Base-by-base conservation (phyloP, 2,329 filamentous ascomycete species). In the Fusarium nodosum region DNA sequence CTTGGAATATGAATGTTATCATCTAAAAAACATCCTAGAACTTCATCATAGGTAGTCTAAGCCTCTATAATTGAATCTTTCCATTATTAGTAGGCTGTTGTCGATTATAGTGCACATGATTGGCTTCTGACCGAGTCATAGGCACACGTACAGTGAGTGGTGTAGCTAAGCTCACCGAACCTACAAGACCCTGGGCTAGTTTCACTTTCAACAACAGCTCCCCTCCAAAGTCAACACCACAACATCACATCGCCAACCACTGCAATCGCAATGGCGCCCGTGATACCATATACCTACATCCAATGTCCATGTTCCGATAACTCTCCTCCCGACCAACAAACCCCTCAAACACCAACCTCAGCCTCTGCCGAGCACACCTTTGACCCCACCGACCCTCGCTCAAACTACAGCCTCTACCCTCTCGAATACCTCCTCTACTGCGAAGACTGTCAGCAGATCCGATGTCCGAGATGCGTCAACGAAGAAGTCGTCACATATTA, bases 401-500 rank as follows among this genome's bases (percentile, higher is more conserved):
- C 96, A 61, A 96, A 94, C 79, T 98, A 93, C 84, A 94, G 93
- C 71, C 85, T 99, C 33, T 97, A 95, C 77, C 95, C 96, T 1
- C 89, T 97, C 45, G 95, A 98, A 76, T 91, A 97, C 77, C 87
- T 99, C 28, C 87, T 98, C 41, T 99, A 97, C 83, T 99, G 96
- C 83, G 95, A 97, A 77, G 96, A 98, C 78, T 99, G 96, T 79
- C 93, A 97, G 78, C 92, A 97, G 80, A 97, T 98, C 66, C 92
- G 96, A 72, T 99, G 96, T 78, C 93, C 93, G 8, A 87, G 94
- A 81, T 99, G 96, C 77, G 92, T 97, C 56, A 88, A 91, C 48
- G 96, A 99, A 77, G 96, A 99, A 81, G 94, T 97, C 57, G 90
- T 97, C 48, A 96, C 93, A 56, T 97, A 94, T 85, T 99, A 93